Evolutionary conservation across 192 early-diverging fungal species (phyloP).

Genomic region (Geosiphon pyriformis): DNA sequence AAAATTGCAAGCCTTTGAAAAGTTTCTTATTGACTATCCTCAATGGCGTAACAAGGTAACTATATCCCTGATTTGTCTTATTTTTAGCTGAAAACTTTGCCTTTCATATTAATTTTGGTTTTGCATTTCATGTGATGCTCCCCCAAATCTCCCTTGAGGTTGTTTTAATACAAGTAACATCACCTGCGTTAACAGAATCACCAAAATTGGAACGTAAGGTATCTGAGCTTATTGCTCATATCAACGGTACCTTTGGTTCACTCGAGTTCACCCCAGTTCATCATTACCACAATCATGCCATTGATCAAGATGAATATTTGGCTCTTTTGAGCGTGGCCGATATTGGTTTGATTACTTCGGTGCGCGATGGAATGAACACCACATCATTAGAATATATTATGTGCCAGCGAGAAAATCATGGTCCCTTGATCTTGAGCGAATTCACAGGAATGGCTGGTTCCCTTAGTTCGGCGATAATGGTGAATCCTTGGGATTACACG

Average conservation of each 20-base stretch:
- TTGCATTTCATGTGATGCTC: too few relatives aligned
- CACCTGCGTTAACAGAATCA: constrained; percentile 68
- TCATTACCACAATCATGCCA: constrained; percentile 81
- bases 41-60: constrained; percentile 83
- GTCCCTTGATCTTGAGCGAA: constrained; percentile 88
- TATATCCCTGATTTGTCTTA: constrained; percentile 10
- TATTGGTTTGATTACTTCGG: constrained; percentile 81
- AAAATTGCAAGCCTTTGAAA: constrained; percentile 93
- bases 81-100: background rate
- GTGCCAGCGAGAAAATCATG: constrained; percentile 81
- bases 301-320: constrained; percentile 95
- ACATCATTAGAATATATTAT: constrained; percentile 91
- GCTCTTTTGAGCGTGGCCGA: constrained; percentile 91
- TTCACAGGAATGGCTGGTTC: constrained; percentile 92
- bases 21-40: constrained; percentile 83
- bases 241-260: constrained; percentile 93
- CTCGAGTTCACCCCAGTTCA: constrained; percentile 93
- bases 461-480: constrained; percentile 71
- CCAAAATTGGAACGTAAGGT: constrained; percentile 74
- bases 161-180: constrained; percentile 93
- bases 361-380: constrained; percentile 98
- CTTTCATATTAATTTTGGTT: too few relatives aligned
- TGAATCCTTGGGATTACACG: constrained; percentile 83
- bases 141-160: constrained; percentile 50
- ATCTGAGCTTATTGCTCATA: constrained; percentile 86